phyloP scores from a whole-genome alignment of 129 eudicot genomes.

The Pulicaria dysenterica region DNA sequence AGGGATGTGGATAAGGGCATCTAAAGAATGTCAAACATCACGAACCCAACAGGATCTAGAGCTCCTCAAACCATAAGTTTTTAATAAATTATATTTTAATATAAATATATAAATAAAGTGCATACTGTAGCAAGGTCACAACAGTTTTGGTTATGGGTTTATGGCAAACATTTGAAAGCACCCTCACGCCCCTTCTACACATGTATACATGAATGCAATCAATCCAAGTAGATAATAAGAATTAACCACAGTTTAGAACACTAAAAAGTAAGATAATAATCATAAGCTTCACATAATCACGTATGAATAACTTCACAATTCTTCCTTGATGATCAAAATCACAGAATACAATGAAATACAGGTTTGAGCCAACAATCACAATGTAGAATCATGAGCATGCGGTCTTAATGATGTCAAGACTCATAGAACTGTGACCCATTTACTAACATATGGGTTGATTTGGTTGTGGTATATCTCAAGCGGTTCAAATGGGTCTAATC shows the following conservation, averaged over 20 bases:
- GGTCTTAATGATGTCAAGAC: too few species aligned
- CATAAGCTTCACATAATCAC: too few species aligned
- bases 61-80: constrained; percentile 16
- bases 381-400: too few species aligned
- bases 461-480: too few species aligned
- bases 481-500: too few species aligned
- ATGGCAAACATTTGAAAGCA: constrained; percentile 2
- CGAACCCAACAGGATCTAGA: constrained; percentile 7
- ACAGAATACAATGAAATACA: too few species aligned
- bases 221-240: not conserved
- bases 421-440: too few species aligned
- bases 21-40: constrained; percentile 30
- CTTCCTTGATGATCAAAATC: not conserved
- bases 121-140: constrained; percentile 4
- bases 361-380: too few species aligned
- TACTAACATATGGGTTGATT: too few species aligned
- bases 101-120: not conserved
- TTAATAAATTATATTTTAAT: not conserved
- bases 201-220: not conserved
- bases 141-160: not conserved
- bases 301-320: not conserved
- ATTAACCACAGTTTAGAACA: too few species aligned
- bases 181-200: not conserved
- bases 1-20: constrained; percentile 34
- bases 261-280: too few species aligned